A percentile compares a stretch with the other conserved stretches of the same genome.
Conservation (phyloP, 1,139 yeast genomes). For the Geotrichum candidum region DNA sequence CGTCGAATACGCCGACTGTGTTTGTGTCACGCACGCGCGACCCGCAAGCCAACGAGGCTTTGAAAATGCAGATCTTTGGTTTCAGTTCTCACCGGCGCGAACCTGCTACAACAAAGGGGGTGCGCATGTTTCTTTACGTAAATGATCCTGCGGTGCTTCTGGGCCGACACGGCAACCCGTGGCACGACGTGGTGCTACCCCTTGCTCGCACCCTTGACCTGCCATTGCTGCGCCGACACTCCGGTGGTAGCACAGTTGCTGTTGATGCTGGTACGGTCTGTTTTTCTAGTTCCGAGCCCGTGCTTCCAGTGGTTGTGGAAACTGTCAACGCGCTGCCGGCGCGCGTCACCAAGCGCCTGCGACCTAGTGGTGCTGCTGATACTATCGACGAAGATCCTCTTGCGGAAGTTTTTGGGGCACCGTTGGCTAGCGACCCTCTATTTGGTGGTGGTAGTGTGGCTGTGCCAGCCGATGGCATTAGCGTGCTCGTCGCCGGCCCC, state of each 20-base stretch:
- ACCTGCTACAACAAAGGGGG: constrained; percentile 16
- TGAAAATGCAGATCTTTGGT: constrained; percentile 50
- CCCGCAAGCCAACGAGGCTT: constrained; percentile 71
- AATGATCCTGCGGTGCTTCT: constrained; percentile 83
- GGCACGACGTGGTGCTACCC: constrained; percentile 72
- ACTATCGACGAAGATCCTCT: constrained; percentile 2
- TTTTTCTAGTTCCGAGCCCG: constrained; percentile 61
- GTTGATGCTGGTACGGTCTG: constrained; percentile 91
- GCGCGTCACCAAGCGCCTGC: constrained; percentile 5
- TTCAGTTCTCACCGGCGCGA: constrained; percentile 62
- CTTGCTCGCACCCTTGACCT: constrained; percentile 48
- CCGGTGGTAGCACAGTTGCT: constrained; percentile 96
- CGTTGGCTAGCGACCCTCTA: neutral
- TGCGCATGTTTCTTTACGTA: constrained; percentile 62
- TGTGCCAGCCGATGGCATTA: neutral
- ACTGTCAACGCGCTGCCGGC: constrained; percentile 42
- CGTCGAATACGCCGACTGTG: constrained; percentile 18
- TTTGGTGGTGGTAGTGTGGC: neutral
- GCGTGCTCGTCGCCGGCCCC: constrained; percentile 25
- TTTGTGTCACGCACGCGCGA: constrained; percentile 46
- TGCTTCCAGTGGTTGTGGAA: constrained; percentile 48
- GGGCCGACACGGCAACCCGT: constrained; percentile 93
- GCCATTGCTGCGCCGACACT: constrained; percentile 67
- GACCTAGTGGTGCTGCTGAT: neutral
- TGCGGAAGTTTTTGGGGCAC: neutral